A percentile compares a stretch with the other conserved stretches of the same genome.
Evolutionary conservation across 1,284 basidiomycete species (phyloP).

Genomic region (Cutaneotrichosporon cutaneum): DNA sequence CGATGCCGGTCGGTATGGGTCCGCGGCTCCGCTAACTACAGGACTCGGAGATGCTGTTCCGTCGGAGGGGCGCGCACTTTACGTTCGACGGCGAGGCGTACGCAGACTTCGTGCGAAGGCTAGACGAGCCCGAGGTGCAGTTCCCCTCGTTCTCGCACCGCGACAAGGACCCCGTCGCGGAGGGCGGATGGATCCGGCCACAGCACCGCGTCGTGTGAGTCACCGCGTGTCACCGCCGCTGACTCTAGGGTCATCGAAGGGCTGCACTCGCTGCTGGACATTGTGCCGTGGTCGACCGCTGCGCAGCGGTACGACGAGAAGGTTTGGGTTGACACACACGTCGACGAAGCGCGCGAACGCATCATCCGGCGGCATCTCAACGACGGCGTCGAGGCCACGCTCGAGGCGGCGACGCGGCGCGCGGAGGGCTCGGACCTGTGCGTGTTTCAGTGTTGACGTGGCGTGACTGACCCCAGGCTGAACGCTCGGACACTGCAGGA

Average conservation of each 20-base stretch:
- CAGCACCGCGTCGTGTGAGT: conserved; percentile 17
- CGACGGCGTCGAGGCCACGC: conserved; percentile 16
- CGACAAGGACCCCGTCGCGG: conserved; percentile 17
- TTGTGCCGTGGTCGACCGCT: conserved; percentile 12
- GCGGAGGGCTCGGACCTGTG: conserved; percentile 17
- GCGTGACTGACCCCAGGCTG: conserved; percentile 10
- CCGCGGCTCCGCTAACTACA: neutral
- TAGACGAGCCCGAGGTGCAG: conserved; percentile 1
- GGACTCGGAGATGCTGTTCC: conserved; percentile 12
- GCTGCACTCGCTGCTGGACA: conserved; percentile 13
- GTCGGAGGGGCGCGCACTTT: conserved; percentile 19
- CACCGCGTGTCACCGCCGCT: neutral
- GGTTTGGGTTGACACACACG: conserved; percentile 15
- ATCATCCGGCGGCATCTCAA: conserved; percentile 13
- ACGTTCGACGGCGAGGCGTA: conserved; percentile 16
- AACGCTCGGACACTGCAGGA: conserved; percentile 13
- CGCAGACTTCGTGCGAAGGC: conserved; percentile 1
- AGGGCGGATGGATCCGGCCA: conserved; percentile 2
- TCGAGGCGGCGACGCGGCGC: conserved; percentile 11
- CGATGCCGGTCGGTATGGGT: conserved; percentile 5
- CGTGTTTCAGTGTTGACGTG: neutral
- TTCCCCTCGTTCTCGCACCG: conserved; percentile 20
- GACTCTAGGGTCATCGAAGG: conserved; percentile 18
- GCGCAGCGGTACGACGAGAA: conserved; percentile 16
- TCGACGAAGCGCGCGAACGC: conserved; percentile 7